Percentiles rank a stretch among this genome's conserved stretches.
Evolutionary conservation across 139 green algal species (phyloP).

Genomic region (Pleodorina starrii): DNA sequence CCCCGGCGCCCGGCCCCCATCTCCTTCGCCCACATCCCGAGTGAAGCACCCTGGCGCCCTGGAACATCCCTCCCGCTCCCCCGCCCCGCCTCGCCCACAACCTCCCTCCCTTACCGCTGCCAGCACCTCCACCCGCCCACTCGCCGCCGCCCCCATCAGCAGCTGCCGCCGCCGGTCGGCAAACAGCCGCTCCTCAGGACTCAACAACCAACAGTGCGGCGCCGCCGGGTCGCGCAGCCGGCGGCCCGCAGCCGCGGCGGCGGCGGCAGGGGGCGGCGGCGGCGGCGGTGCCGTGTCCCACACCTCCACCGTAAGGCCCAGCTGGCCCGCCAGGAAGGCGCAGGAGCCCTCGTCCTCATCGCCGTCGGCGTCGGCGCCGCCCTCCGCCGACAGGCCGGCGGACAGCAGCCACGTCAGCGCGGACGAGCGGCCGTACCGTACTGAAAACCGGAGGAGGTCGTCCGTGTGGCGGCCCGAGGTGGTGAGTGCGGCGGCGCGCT

Average conservation of each 20-base stretch:
- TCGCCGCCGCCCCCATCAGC: conserved; percentile 31
- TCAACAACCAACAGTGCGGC: neutral
- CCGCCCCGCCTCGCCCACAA: neutral
- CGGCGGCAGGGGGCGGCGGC: neutral
- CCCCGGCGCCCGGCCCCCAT: too few species aligned
- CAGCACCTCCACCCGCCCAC: conserved; percentile 8
- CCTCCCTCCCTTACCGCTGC: neutral
- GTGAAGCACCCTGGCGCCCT: too few species aligned
- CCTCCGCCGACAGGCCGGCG: neutral
- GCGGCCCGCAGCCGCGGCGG: too few species aligned
- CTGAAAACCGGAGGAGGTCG: conserved; percentile 28
- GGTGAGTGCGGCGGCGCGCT: neutral
- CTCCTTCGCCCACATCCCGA: too few species aligned
- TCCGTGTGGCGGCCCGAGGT: neutral
- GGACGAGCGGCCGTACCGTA: neutral
- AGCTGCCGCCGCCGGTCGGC: conserved; percentile 8
- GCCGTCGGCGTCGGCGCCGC: neutral
- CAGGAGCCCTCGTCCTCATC: conserved; percentile 13
- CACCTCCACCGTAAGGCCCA: conserved; percentile 15
- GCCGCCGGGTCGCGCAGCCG: neutral
- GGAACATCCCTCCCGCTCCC: neutral
- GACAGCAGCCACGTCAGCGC: conserved; percentile 32
- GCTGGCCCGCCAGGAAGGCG: conserved; percentile 22
- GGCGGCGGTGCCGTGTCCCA: conserved; percentile 27
- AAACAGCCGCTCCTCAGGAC: neutral